Evolutionary conservation across 352 stramenopile species (phyloP), one percentile per base, ranked within the genome.

Genomic region (Globisporangium viniferum): DNA sequence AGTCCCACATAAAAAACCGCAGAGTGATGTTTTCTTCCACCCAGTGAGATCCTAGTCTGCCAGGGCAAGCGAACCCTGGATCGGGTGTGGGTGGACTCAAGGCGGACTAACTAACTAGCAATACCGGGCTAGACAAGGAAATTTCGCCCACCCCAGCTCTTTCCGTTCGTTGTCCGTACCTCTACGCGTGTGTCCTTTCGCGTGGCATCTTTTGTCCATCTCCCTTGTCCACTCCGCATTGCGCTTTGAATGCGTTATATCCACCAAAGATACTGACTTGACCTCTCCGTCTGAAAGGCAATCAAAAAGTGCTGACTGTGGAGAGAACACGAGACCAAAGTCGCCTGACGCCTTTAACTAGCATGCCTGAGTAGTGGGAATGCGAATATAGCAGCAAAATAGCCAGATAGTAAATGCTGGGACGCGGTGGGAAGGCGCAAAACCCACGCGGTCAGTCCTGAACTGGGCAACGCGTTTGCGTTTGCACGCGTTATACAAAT

Each of bases 81-180:
- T 24, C n/a, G 54, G 27, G 29, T 22, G 51, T 33, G 22, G 51
- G 12, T 35, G 31, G 51, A 36, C n/a, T 57, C 27, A 8, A 1
- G 22, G 24, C 20, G 14, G 18, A 59, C 7, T 7, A 9, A 36
- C 24, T 18, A 24, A 24, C 24, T 24, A 24, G 24, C 24, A 24
- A 24, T 46, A 46, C 14, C 5, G 5, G 33, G 14, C 20, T 9
- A 22, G 15, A 27, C 27, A 22, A 14, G 53, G 39, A 59, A 36
- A 22, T 39, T 59, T 29, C 15, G 27, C 12, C 39, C 39, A 12
- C 54, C 27, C 54, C 54, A 39, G 54, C 24, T 35, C 54, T 41
- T 41, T 59, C 18, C 27, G 29, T 60, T 60, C 27, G 18, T 27
- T 55, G 48, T 55, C 54, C 29, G 54, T 60, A 60, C 29, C 22